Conservation (phyloP, 2,329 filamentous ascomycete species). For the Xylaria sp. region DNA sequence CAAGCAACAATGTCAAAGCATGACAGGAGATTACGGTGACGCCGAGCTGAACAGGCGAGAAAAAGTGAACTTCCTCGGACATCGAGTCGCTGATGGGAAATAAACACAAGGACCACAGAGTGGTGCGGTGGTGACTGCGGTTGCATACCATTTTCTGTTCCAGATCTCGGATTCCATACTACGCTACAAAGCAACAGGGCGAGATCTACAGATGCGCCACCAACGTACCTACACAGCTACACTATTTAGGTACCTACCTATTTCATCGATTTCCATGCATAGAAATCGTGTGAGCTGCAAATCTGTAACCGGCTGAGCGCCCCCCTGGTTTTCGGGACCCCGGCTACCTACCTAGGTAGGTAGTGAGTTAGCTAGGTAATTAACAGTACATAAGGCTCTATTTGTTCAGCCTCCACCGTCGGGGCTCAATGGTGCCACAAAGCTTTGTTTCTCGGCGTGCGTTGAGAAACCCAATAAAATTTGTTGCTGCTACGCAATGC, state of each 20-base stretch:
- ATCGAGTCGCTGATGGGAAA: slow-evolving; percentile 21
- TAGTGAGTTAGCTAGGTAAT: no score
- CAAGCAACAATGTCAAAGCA: not conserved
- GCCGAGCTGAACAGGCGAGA: slow-evolving; percentile 6
- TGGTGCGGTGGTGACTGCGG: not conserved
- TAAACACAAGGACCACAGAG: slow-evolving; percentile 6
- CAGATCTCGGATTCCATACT: not conserved
- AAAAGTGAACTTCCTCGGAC: slow-evolving; percentile 6
- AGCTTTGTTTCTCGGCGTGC: slow-evolving; percentile 13
- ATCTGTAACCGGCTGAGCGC: slow-evolving; percentile 32
- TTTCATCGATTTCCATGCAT: not conserved
- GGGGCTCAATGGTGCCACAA: slow-evolving; percentile 11
- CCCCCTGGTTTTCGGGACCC: not conserved
- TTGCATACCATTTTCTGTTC: not conserved
- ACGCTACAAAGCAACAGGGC: not conserved
- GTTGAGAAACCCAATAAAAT: not conserved
- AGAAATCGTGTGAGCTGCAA: not conserved
- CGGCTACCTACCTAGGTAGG: not conserved
- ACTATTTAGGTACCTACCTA: not conserved
- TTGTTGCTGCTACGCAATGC: not conserved
- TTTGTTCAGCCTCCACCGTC: not conserved
- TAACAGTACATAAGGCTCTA: not conserved
- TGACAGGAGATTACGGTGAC: not conserved
- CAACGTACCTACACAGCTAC: not conserved
- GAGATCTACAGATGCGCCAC: slow-evolving; percentile 9